Base-by-base conservation (phyloP, 2,329 filamentous ascomycete genomes). In the Penicillium sp. region DNA sequence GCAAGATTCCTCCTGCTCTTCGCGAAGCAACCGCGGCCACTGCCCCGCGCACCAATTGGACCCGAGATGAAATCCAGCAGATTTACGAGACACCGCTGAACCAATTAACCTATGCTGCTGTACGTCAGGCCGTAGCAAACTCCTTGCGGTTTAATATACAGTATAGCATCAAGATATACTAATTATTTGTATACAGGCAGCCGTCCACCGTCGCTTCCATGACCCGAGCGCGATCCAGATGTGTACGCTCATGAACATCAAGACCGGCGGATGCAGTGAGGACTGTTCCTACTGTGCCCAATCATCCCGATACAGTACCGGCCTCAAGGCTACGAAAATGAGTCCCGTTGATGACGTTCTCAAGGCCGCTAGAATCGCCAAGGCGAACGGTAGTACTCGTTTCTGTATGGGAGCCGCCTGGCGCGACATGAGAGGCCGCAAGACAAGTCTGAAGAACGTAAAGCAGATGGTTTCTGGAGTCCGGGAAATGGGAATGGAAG, bases 361-460 rank as follows among this genome's bases (percentile, higher is more conserved):
- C 26, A 87, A 85, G 44, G 91, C 91, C 3, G 93, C 93, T 1
- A 86, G 87, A 41, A 86, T 87, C 35, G 93, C 93, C 63, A 91
- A 91, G 71, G 87, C 87, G 60, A 95, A 95, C 67, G 93, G 93
- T 54, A 93, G 90, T 81, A 96, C 92, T 8, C 87, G 93, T 2
- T 97, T 97, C 84, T 97, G 93, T 80, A 96, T 97, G 92, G 93
- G 93, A 8, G 93, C 93, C 3, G 93, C 93, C 0, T 97, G 93
- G 93, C 84, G 93, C 44, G 93, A 97, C 78, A 97, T 97, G 93
- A 89, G 91, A 15, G 93, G 93, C 19, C 90, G 93, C 67, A 95
- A 93, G 79, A 92, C 90, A 49, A 89, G 88, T 66, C 81, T 97
- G 56, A 89, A 88, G 78, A 95, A 95, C 76, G 90, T 97, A 76